These are phyloP conservation scores for Calonectria ilicicola DNA, from an alignment of 2,329 filamentous ascomycete species.

Conservation along the genomic window DNA sequence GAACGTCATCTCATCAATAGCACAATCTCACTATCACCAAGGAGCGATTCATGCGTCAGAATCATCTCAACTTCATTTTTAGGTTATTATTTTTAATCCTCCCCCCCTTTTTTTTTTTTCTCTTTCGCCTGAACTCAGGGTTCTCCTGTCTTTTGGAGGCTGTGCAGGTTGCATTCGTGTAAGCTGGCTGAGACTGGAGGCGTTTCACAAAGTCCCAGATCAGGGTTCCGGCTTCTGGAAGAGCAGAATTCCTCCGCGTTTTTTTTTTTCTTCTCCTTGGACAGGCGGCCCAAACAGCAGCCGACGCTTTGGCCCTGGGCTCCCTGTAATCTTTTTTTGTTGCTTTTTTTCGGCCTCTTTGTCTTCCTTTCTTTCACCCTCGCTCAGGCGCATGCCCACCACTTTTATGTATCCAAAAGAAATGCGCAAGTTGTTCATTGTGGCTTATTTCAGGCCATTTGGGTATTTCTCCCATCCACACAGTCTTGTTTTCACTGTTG, in stretches of 20 bases:
- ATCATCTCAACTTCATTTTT: not conserved
- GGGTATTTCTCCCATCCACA: no score
- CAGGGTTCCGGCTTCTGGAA: not conserved
- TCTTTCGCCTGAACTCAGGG: not conserved
- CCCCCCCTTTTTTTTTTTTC: not conserved
- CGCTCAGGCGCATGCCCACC: no score
- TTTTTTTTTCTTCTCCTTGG: not conserved
- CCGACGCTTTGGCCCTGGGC: no score
- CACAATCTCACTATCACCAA: not conserved
- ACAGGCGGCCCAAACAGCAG: not conserved
- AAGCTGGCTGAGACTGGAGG: conserved; percentile 10
- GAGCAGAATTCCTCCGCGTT: not conserved
- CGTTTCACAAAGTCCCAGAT: conserved; percentile 16
- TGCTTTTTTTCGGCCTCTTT: no score
- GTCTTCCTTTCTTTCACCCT: no score
- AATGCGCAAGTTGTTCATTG: no score
- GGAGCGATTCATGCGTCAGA: not conserved
- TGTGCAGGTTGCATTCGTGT: conserved; percentile 3
- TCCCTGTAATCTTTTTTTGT: no score
- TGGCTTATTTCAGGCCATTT: no score
- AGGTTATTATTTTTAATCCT: not conserved
- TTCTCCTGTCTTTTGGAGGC: conserved; percentile 1
- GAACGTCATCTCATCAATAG: not conserved
- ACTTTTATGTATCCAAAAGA: no score
- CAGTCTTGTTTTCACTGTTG: no score